Conservation (phyloP, 768 basidiomycete species). For the Termitomyces sp. region DNA sequence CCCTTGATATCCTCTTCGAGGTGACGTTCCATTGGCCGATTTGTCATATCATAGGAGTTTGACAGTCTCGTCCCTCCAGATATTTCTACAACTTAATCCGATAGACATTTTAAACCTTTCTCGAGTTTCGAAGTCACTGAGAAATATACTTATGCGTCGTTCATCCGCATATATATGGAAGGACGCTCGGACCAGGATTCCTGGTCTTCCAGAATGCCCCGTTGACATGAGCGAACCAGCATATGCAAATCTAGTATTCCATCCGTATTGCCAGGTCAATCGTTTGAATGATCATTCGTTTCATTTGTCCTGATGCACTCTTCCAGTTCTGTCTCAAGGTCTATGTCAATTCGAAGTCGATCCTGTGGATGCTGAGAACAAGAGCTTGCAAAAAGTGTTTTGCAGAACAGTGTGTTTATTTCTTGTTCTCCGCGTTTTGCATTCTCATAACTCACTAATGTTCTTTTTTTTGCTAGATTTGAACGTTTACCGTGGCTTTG, state of each 20-base stretch:
- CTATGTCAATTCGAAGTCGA: slow-evolving; percentile 3
- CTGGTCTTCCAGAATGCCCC: slow-evolving; percentile 20
- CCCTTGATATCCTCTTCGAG: slow-evolving; percentile 21
- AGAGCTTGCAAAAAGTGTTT: slow-evolving; percentile 16
- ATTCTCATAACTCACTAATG: neutral
- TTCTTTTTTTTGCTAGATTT: neutral
- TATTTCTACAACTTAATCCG: slow-evolving; percentile 16
- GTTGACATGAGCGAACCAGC: slow-evolving; percentile 23
- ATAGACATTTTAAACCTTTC: slow-evolving; percentile 17
- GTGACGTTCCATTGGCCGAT: neutral
- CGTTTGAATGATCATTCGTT: neutral
- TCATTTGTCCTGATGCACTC: neutral
- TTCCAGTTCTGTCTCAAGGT: slow-evolving; percentile 8
- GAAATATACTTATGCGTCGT: slow-evolving; percentile 7
- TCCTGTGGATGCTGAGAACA: slow-evolving; percentile 13
- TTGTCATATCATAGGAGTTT: neutral
- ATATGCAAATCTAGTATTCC: slow-evolving; percentile 20
- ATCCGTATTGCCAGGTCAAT: slow-evolving; percentile 17
- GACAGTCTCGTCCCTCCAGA: slow-evolving; percentile 8
- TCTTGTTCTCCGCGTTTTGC: neutral
- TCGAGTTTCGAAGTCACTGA: slow-evolving; percentile 15
- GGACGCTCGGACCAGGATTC: slow-evolving; percentile 11
- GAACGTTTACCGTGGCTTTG: neutral
- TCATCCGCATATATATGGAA: slow-evolving; percentile 22
- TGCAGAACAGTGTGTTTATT: slow-evolving; percentile 9